Conservation (phyloP, 257 asterid genomes). For the Solanum pennellii region DNA sequence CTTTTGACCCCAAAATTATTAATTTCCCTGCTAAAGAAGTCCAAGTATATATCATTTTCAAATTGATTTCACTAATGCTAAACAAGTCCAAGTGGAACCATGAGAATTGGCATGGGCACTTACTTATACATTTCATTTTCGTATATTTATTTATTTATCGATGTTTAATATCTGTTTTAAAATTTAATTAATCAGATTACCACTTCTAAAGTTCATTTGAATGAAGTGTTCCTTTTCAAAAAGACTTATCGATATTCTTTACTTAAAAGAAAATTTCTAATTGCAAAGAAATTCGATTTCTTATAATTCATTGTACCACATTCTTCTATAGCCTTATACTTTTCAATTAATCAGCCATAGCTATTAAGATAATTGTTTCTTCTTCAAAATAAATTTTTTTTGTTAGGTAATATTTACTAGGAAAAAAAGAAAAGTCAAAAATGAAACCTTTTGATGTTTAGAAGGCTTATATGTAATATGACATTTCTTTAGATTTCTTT, state of each 20-base stretch:
- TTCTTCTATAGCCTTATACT: background rate
- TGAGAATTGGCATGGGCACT: background rate
- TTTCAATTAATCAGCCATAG: background rate
- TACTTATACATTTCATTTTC: background rate
- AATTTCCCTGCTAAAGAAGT: background rate
- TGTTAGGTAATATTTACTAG: background rate
- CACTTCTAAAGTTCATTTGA: rapidly evolving
- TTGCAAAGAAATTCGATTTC: background rate
- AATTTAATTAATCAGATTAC: no score
- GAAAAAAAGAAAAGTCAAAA: background rate
- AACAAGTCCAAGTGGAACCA: background rate
- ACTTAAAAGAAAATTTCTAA: no score
- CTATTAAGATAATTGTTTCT: no score
- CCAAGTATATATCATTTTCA: background rate
- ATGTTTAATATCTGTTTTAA: no score
- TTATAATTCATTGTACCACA: no score
- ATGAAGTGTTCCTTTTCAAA: no score
- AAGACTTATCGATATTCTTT: no score
- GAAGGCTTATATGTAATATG: background rate
- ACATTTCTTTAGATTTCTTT: background rate
- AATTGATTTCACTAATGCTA: background rate
- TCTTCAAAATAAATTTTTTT: background rate
- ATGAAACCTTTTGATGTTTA: no score
- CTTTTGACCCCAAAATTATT: background rate
- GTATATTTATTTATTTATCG: no score